Percentiles rank a stretch among this genome's conserved stretches.
These are phyloP conservation scores for Eutrema salsugineum DNA, from an alignment of 441 rosid species.

Conservation along the genomic window DNA sequence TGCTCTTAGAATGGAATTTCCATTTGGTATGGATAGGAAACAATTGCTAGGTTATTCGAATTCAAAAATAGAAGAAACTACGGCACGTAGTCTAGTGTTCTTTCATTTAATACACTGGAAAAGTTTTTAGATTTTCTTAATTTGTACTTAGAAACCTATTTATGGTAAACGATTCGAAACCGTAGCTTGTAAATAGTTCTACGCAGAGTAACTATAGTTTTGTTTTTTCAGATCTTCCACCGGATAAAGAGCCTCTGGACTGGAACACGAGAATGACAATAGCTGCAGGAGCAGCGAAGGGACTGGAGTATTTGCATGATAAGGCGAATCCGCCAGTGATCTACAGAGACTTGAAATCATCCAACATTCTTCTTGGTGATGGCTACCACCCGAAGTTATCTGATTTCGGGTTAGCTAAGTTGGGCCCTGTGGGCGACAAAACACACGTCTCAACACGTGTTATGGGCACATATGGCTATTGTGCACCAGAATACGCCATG, in stretches of 20 bases:
- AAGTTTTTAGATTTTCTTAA: not conserved
- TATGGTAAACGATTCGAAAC: not conserved
- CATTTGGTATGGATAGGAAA: not conserved
- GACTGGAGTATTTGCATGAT: constrained; percentile 94
- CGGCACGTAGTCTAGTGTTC: not conserved
- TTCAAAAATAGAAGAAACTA: not conserved
- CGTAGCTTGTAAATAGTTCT: not conserved
- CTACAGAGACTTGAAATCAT: constrained; percentile 90
- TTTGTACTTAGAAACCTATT: not conserved
- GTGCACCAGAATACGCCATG: constrained; percentile 99
- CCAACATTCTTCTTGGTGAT: constrained; percentile 92
- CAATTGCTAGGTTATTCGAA: not conserved
- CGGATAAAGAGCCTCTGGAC: constrained; percentile 83
- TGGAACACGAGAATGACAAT: constrained; percentile 98
- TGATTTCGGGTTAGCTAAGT: constrained; percentile 93
- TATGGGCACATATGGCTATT: constrained; percentile 98
- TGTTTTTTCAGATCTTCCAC: constrained; percentile 65
- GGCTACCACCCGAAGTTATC: constrained; percentile 91
- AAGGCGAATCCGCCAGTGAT: constrained; percentile 97
- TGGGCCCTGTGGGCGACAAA: constrained; percentile 98
- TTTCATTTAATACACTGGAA: not conserved
- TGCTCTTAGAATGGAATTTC: not conserved
- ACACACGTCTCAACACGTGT: constrained; percentile 99
- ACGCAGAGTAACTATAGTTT: not conserved
- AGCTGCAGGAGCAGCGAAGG: constrained; percentile 99